Evolutionary conservation across 225 moss, liverwort and hornwort genomes (phyloP).

Genomic region (Marchantia paleacea): DNA sequence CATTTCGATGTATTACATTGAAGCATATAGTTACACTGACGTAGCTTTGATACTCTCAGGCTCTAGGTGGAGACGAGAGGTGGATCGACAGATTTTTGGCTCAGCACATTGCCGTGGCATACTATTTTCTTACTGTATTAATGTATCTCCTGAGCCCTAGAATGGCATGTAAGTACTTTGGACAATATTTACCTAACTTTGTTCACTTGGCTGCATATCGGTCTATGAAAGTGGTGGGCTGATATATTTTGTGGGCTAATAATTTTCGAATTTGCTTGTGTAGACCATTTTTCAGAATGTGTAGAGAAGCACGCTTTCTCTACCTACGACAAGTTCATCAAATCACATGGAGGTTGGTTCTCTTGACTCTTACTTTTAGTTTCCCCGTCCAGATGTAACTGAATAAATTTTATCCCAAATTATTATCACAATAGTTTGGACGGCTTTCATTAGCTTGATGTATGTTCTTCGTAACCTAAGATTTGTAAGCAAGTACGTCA

Average conservation of each 20-base stretch:
- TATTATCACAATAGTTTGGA: background rate
- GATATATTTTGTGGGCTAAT: background rate
- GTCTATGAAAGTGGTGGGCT: background rate
- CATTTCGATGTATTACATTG: background rate
- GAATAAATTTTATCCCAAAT: background rate
- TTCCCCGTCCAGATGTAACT: too few species aligned
- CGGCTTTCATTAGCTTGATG: background rate
- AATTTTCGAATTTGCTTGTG: background rate
- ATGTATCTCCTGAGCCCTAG: constrained; percentile 92
- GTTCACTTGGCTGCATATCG: background rate
- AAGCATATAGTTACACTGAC: background rate
- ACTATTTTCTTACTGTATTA: constrained; percentile 72
- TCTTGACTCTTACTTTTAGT: background rate
- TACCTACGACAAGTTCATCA: constrained; percentile 81
- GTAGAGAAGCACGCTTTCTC: constrained; percentile 87
- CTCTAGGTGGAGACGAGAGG: constrained; percentile 79
- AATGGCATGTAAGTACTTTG: constrained; percentile 69
- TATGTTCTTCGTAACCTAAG: background rate
- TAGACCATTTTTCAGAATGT: constrained; percentile 85
- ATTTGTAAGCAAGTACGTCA: background rate
- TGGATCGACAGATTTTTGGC: constrained; percentile 87
- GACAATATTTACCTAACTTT: background rate
- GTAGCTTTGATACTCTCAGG: constrained; percentile 29
- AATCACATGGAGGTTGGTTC: constrained; percentile 56
- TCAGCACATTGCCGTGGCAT: constrained; percentile 80